A percentile compares a stretch with the other conserved stretches of the same genome.
Conservation (phyloP, 805 yeast species). For the Cephaloascus fragrans region DNA sequence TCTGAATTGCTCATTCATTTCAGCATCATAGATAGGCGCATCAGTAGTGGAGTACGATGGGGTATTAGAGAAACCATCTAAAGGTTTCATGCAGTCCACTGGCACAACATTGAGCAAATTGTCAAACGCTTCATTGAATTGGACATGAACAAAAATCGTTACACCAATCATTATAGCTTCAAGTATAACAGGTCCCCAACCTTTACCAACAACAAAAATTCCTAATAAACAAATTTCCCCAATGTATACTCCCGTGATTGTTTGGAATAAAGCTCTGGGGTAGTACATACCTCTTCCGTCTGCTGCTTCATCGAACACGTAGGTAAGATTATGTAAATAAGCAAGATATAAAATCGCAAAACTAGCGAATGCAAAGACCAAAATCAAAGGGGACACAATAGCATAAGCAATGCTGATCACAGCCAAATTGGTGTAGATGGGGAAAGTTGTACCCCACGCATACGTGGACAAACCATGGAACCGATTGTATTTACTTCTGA, state of each 20-base stretch:
- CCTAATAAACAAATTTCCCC: conserved; percentile 86
- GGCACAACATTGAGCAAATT: conserved; percentile 51
- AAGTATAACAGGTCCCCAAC: conserved; percentile 89
- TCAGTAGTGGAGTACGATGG: conserved; percentile 32
- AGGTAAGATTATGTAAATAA: conserved; percentile 67
- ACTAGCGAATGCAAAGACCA: conserved; percentile 63
- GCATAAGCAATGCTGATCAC: conserved; percentile 60
- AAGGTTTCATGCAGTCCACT: conserved; percentile 64
- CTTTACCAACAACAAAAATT: conserved; percentile 78
- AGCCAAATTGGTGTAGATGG: conserved; percentile 63
- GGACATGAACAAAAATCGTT: conserved; percentile 62
- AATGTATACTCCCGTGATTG: conserved; percentile 77
- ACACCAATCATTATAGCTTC: conserved; percentile 55
- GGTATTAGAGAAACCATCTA: conserved; percentile 61
- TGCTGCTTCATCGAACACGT: conserved; percentile 55
- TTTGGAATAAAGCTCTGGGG: conserved; percentile 83
- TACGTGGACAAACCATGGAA: conserved; percentile 42
- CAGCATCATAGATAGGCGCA: background rate
- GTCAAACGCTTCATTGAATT: conserved; percentile 58
- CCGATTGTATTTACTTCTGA: conserved; percentile 58
- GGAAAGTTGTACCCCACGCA: conserved; percentile 71
- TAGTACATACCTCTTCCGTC: conserved; percentile 78
- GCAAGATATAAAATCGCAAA: conserved; percentile 70
- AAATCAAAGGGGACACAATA: conserved; percentile 73
- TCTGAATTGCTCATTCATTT: too few species aligned